These are phyloP conservation scores for Alternaria postmessia DNA, from an alignment of 2,329 filamentous ascomycete genomes.

Conservation along the genomic window DNA sequence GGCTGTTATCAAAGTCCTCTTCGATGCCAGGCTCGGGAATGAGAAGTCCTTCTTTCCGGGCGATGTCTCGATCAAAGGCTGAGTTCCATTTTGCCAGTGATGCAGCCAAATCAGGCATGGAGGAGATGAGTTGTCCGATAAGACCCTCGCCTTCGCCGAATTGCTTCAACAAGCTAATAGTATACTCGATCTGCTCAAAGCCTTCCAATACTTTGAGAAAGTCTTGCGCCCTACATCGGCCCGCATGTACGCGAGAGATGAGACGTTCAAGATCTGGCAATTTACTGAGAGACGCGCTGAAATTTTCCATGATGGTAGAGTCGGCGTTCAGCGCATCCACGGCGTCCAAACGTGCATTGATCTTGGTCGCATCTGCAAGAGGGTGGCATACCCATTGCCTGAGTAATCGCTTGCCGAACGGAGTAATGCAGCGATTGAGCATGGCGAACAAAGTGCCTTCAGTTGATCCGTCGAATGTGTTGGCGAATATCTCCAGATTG, in stretches of 20 bases:
- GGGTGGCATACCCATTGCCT: conserved; percentile 98
- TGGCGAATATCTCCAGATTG: conserved; percentile 97
- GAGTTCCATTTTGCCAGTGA: conserved; percentile 86
- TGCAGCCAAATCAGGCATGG: conserved; percentile 84
- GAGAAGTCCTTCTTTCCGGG: conserved; percentile 79
- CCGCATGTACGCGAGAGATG: conserved; percentile 93
- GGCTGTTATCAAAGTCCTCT: conserved; percentile 87
- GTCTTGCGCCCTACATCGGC: conserved; percentile 87
- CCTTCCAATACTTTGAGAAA: conserved; percentile 94
- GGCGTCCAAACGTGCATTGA: conserved; percentile 93
- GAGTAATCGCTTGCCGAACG: conserved; percentile 95
- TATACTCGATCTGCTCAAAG: conserved; percentile 97
- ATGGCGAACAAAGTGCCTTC: conserved; percentile 91
- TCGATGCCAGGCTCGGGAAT: conserved; percentile 89
- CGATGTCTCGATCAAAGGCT: conserved; percentile 85
- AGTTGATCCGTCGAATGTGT: conserved; percentile 83
- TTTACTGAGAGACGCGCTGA: conserved; percentile 85
- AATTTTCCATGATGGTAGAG: conserved; percentile 80
- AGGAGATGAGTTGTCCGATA: conserved; percentile 80
- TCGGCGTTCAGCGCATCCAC: conserved; percentile 93
- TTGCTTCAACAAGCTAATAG: conserved; percentile 78
- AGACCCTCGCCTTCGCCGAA: conserved; percentile 82
- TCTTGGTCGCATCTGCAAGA: conserved; percentile 82
- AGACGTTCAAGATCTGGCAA: conserved; percentile 94
- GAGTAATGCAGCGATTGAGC: conserved; percentile 92